Percentiles rank a stretch among this genome's conserved stretches.
Conservation (phyloP, 768 basidiomycete genomes). For the Mrakia hoshinonis region DNA sequence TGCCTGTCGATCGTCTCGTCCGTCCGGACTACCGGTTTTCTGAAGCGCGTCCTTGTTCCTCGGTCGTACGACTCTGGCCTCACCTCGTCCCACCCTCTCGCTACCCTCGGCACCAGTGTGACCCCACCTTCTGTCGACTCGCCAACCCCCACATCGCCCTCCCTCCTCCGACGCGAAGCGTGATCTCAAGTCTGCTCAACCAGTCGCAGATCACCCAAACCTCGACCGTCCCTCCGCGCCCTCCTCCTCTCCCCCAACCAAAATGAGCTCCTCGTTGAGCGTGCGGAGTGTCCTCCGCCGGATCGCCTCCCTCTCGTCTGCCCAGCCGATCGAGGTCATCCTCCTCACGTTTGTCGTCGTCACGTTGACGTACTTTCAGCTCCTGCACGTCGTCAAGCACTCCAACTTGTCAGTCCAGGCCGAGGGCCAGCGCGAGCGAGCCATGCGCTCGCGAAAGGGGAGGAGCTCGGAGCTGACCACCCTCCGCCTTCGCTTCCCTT, state of each 20-base stretch:
- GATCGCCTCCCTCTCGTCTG: conserved; percentile 37
- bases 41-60: no score
- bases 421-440: not conserved
- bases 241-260: conserved; percentile 17
- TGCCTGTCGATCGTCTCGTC: no score
- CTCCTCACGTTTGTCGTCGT: conserved; percentile 80
- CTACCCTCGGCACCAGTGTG: no score
- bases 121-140: no score
- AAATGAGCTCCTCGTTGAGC: conserved; percentile 21
- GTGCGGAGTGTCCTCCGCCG: conserved; percentile 33
- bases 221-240: conserved; percentile 32
- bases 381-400: conserved; percentile 81
- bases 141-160: no score
- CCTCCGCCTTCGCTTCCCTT: conserved; percentile 31
- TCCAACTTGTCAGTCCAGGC: conserved; percentile 47
- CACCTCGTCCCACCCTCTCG: no score
- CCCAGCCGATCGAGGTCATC: conserved; percentile 60
- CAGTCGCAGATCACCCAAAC: no score
- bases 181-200: no score
- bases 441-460: conserved; percentile 19
- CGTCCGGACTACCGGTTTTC: no score
- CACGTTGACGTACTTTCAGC: conserved; percentile 90
- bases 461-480: conserved; percentile 28
- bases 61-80: no score
- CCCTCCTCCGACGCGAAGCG: no score